These are phyloP conservation scores for Tylopilus orsonianus DNA, from an alignment of 1,284 basidiomycete genomes.

Conservation along the genomic window DNA sequence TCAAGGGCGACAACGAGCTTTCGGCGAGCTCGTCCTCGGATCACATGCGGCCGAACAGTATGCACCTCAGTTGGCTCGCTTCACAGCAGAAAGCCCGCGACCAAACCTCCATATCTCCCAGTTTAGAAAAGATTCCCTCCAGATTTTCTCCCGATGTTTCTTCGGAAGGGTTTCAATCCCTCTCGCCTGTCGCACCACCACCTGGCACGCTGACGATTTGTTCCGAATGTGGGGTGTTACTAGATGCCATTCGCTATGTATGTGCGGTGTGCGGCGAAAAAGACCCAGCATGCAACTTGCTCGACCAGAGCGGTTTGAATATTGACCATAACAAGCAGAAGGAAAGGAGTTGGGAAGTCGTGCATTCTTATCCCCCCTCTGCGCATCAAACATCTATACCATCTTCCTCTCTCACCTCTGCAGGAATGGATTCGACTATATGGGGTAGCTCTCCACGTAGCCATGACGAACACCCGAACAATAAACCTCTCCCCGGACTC, in stretches of 20 bases:
- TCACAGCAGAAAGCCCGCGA: slow-evolving; percentile 42
- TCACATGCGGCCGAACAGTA: slow-evolving; percentile 54
- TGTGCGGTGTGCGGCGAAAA: slow-evolving; percentile 85
- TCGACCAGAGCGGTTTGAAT: slow-evolving; percentile 9
- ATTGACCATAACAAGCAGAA: slow-evolving; percentile 34
- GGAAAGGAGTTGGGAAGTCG: slow-evolving; percentile 28
- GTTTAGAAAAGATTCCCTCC: slow-evolving; percentile 34
- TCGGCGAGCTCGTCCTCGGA: slow-evolving; percentile 21
- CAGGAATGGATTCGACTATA: slow-evolving; percentile 29
- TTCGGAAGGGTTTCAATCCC: slow-evolving; percentile 54
- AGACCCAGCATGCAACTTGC: slow-evolving; percentile 37
- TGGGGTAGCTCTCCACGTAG: slow-evolving; percentile 15
- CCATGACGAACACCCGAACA: slow-evolving; percentile 31
- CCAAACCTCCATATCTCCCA: slow-evolving; percentile 25
- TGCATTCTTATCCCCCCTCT: slow-evolving; percentile 27
- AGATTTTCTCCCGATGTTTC: slow-evolving; percentile 43
- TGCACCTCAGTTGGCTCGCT: slow-evolving; percentile 61
- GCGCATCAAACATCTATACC: slow-evolving; percentile 29
- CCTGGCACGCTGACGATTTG: slow-evolving; percentile 77
- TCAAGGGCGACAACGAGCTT: slow-evolving; percentile 33
- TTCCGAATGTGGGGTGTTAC: slow-evolving; percentile 70
- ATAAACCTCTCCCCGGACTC: slow-evolving; percentile 42
- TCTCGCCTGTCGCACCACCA: slow-evolving; percentile 50
- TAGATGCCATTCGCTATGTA: slow-evolving; percentile 83
- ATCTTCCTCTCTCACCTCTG: slow-evolving; percentile 42